Evolutionary conservation across 2,329 filamentous ascomycete species (phyloP).

Genomic region (Aspergillus oerlinghausenensis): DNA sequence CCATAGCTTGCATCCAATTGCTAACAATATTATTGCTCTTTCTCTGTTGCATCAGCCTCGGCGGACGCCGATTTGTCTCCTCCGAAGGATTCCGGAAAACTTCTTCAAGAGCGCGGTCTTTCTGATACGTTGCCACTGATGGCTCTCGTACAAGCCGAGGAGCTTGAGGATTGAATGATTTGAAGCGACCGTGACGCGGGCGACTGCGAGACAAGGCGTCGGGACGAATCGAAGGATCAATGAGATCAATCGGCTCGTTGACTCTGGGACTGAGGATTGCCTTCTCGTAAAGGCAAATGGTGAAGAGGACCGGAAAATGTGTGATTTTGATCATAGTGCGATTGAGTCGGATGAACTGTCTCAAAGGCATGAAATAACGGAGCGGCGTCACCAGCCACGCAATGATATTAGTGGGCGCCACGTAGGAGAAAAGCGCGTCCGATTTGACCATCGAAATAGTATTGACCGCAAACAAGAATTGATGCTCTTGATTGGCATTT

Average conservation of each 20-base stretch:
- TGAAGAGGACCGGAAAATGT: conserved; percentile 80
- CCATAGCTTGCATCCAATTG: conserved; percentile 78
- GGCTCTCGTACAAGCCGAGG: conserved; percentile 67
- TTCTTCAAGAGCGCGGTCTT: conserved; percentile 84
- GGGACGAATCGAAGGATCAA: conserved; percentile 63
- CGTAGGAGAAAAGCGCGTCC: conserved; percentile 91
- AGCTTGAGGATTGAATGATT: conserved; percentile 68
- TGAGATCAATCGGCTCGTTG: conserved; percentile 77
- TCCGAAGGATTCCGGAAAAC: conserved; percentile 76
- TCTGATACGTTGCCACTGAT: conserved; percentile 81
- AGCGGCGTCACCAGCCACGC: conserved; percentile 85
- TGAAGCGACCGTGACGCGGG: conserved; percentile 52
- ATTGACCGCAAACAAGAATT: conserved; percentile 91
- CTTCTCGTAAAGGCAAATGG: conserved; percentile 83
- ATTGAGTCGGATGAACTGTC: conserved; percentile 78
- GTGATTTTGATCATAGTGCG: conserved; percentile 87
- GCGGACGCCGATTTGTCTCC: conserved; percentile 55
- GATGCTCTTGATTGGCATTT: conserved; percentile 88
- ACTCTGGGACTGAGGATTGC: conserved; percentile 69
- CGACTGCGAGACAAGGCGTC: conserved; percentile 53
- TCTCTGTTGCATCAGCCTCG: conserved; percentile 56
- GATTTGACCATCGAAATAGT: conserved; percentile 98
- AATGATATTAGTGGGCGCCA: conserved; percentile 85
- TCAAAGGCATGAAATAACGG: conserved; percentile 73
- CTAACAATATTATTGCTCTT: conserved; percentile 77